Evolutionary conservation across 2,329 filamentous ascomycete species (phyloP).

Genomic region (Sporothrix protearum): DNA sequence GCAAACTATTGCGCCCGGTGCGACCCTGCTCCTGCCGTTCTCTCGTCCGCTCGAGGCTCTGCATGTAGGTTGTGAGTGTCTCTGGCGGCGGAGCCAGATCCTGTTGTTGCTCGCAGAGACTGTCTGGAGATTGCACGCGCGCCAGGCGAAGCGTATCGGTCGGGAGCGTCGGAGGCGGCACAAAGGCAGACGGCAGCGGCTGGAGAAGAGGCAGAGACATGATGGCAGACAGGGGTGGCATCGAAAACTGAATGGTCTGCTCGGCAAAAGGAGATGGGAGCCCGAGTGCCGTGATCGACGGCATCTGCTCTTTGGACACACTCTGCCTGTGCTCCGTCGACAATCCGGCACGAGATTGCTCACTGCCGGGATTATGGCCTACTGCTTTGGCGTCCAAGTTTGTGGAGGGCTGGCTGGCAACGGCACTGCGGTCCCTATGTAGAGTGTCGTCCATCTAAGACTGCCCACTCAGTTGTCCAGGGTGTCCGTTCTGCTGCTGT

Average conservation of each 20-base stretch:
- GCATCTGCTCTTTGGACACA: not conserved
- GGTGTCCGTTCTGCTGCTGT: not conserved
- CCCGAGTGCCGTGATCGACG: not conserved
- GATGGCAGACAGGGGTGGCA: not conserved
- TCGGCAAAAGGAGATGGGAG: not conserved
- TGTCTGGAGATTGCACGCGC: not conserved
- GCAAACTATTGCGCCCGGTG: not conserved
- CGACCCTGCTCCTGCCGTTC: not conserved
- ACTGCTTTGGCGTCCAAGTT: no score
- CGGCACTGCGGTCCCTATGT: not conserved
- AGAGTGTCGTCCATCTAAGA: not conserved
- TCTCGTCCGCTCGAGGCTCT: no score
- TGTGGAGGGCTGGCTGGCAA: not conserved
- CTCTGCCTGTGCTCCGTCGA: not conserved
- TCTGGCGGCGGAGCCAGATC: not conserved
- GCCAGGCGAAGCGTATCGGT: not conserved
- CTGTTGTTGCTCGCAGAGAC: not conserved
- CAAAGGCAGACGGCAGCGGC: not conserved
- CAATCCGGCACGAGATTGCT: no score
- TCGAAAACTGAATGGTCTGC: not conserved
- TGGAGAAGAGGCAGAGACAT: not conserved
- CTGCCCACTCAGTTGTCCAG: not conserved
- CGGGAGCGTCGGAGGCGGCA: not conserved
- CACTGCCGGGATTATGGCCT: no score
- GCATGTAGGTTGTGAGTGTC: no score